phyloP scores from a whole-genome alignment of 495 filamentous ascomycete species.

The Neurospora sp. region DNA sequence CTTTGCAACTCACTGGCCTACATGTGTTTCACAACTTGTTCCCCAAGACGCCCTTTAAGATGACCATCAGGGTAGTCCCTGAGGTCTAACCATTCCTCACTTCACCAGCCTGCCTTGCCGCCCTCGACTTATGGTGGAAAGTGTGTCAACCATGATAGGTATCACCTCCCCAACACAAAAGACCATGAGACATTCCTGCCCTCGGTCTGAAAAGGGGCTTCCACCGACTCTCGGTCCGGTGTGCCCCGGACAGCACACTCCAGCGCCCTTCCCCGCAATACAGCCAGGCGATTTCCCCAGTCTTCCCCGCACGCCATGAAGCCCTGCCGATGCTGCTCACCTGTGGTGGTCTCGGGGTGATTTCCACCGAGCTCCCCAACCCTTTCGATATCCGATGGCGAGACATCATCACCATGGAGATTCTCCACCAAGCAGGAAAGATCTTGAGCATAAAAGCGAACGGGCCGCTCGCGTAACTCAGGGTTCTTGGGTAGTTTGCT shows the following conservation, averaged over 20 bases:
- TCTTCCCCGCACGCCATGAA: not conserved
- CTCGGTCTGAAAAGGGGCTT: not conserved
- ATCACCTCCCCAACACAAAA: not conserved
- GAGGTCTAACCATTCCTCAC: not conserved
- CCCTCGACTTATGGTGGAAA: not conserved
- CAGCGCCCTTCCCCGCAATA: not conserved
- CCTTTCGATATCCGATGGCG: not conserved
- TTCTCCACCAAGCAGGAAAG: not conserved
- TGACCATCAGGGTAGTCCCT: not conserved
- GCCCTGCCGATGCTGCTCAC: not conserved
- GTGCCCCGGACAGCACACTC: not conserved
- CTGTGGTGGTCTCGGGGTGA: not conserved
- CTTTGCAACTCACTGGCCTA: not conserved
- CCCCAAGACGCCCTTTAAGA: not conserved
- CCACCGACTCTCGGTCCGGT: not conserved
- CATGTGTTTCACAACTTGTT: not conserved
- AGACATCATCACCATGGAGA: not conserved
- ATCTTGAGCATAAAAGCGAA: not conserved
- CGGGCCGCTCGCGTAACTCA: not conserved
- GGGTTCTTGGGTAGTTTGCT: not conserved
- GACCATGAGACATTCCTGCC: not conserved
- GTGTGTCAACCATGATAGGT: not conserved
- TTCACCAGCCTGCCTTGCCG: not conserved
- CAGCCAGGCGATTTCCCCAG: not conserved
- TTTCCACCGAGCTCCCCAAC: not conserved